Conservation (phyloP, 2,329 filamentous ascomycete species). For the Amylocarpus encephaloides region DNA sequence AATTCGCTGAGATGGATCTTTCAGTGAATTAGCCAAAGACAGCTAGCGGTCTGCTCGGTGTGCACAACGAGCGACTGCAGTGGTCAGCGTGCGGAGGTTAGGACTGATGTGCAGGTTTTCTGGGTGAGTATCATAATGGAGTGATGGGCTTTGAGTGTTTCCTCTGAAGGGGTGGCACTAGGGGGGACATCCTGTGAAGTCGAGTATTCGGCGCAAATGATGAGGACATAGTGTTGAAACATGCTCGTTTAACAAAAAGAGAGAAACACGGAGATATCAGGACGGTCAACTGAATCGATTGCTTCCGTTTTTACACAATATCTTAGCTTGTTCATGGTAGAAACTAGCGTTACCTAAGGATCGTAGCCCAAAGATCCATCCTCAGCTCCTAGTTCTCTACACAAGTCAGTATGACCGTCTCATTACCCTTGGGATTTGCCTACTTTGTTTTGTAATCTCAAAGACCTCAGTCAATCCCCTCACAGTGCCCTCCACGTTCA, state of each 20-base stretch:
- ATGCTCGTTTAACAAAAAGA: not conserved
- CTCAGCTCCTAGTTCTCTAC: not conserved
- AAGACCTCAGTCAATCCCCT: constrained; percentile 76
- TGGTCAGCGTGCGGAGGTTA: not conserved
- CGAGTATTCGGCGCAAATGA: not conserved
- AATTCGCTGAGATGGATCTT: not conserved
- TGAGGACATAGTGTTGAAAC: not conserved
- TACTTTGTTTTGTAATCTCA: constrained; percentile 57
- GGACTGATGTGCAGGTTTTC: not conserved
- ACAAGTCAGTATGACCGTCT: not conserved
- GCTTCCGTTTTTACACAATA: too few relatives aligned
- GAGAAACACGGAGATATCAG: too few relatives aligned
- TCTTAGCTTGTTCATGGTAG: too few relatives aligned
- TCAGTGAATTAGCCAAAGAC: not conserved
- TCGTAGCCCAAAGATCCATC: not conserved
- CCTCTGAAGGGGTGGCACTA: not conserved
- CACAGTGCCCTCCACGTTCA: constrained; percentile 79
- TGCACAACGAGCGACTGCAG: not conserved
- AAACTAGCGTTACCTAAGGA: too few relatives aligned
- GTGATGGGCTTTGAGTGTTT: constrained; percentile 1
- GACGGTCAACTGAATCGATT: too few relatives aligned
- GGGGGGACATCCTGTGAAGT: too few relatives aligned
- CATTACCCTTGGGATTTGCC: constrained; percentile 7
- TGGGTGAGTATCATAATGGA: not conserved
- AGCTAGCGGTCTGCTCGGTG: not conserved